Conservation (phyloP, 2,329 filamentous ascomycete species). For the Penicillium sp. region DNA sequence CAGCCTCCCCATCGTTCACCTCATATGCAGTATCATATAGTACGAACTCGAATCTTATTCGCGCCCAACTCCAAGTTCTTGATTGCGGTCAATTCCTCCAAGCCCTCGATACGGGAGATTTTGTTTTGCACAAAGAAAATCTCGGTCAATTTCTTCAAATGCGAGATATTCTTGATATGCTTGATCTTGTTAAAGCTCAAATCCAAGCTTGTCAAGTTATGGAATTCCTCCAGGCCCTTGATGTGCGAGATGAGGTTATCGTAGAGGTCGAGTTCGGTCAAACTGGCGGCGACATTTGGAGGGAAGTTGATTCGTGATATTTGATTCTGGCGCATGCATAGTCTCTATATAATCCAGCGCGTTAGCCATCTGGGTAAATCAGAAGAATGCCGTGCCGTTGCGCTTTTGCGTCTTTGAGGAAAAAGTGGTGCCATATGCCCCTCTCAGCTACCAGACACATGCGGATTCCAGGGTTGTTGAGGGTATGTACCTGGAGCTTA, state of each 20-base stretch:
- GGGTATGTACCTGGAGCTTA: conserved; percentile 57
- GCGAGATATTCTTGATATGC: conserved; percentile 85
- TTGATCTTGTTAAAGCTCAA: conserved; percentile 99
- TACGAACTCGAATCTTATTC: conserved; percentile 70
- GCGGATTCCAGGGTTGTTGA: neutral
- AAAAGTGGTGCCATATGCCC: conserved; percentile 1
- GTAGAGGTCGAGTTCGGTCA: conserved; percentile 89
- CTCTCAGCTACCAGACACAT: neutral
- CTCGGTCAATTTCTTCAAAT: conserved; percentile 74
- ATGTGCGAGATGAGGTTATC: conserved; percentile 92
- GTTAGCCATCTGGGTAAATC: neutral
- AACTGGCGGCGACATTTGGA: conserved; percentile 58
- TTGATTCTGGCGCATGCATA: conserved; percentile 91
- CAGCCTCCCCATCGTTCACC: neutral
- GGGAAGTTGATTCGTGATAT: conserved; percentile 80
- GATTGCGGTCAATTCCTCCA: conserved; percentile 71
- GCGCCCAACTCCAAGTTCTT: conserved; percentile 86
- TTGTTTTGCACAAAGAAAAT: conserved; percentile 95
- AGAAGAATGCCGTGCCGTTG: neutral
- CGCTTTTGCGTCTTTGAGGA: neutral
- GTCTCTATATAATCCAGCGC: conserved; percentile 43
- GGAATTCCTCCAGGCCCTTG: conserved; percentile 74
- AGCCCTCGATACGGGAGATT: conserved; percentile 79
- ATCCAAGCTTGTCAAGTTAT: conserved; percentile 74
- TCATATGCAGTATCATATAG: neutral